These are phyloP conservation scores for Bombardia bombarda DNA, from an alignment of 495 filamentous ascomycete species.

Conservation along the genomic window DNA sequence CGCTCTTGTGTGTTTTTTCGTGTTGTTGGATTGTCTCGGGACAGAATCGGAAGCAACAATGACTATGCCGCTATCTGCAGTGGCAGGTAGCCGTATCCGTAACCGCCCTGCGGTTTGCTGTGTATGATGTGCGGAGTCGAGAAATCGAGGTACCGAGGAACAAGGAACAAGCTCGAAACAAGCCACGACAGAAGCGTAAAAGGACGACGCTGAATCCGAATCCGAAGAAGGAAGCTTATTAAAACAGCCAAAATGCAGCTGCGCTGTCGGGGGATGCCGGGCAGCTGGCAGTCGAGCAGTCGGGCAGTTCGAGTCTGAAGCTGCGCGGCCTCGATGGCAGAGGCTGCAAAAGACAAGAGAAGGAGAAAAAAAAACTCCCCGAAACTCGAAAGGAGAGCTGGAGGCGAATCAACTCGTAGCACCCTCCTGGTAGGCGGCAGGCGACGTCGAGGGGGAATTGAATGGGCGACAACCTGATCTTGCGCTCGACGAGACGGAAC, in stretches of 20 bases:
- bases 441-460: conserved; percentile 2
- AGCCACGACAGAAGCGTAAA: background rate
- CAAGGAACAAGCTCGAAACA: background rate
- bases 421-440: conserved; percentile 8
- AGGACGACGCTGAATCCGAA: too few species aligned
- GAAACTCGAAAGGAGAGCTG: background rate
- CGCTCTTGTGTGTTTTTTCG: conserved; percentile 2
- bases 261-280: conserved; percentile 1
- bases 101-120: conserved; percentile 28
- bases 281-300: background rate
- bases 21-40: conserved; percentile 4
- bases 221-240: background rate
- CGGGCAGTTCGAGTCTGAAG: background rate
- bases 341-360: conserved; percentile 4
- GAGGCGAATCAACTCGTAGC: conserved; percentile 15
- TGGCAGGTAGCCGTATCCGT: conserved; percentile 2
- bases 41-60: conserved; percentile 1
- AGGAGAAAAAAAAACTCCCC: conserved; percentile 3
- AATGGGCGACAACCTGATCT: background rate
- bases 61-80: background rate
- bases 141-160: conserved; percentile 10
- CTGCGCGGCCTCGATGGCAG: background rate
- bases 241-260: conserved; percentile 12
- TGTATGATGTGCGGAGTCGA: too few species aligned
- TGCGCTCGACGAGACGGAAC: background rate